These are phyloP conservation scores for Sphagnum fallax DNA, from an alignment of 228 moss, liverwort and hornwort genomes.

Conservation along the genomic window DNA sequence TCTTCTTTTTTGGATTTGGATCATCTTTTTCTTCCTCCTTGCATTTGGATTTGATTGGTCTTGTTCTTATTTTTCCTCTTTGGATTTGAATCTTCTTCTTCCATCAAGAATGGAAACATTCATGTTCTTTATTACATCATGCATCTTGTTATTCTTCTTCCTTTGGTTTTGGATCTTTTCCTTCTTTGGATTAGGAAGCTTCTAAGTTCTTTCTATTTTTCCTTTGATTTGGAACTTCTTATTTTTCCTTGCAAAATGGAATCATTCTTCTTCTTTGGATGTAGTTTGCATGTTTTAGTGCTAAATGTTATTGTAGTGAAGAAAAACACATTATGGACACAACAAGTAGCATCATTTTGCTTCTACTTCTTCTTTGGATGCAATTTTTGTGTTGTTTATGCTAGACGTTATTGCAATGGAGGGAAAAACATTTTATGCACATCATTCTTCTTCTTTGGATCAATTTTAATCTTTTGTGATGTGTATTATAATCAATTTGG, in stretches of 20 bases:
- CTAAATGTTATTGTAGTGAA: neutral
- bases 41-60: too few relatives aligned
- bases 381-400: too few relatives aligned
- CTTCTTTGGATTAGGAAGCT: neutral
- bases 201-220: too few relatives aligned
- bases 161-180: neutral
- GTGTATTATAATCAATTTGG: conserved; percentile 51
- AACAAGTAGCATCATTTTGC: neutral
- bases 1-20: too few relatives aligned
- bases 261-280: too few relatives aligned
- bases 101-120: too few relatives aligned
- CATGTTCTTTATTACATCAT: neutral
- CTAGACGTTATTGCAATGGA: neutral
- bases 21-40: too few relatives aligned
- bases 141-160: neutral
- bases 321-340: neutral
- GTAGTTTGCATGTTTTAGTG: too few relatives aligned
- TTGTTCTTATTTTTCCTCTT: too few relatives aligned
- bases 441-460: neutral
- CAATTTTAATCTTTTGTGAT: conserved; percentile 28
- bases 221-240: too few relatives aligned
- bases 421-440: neutral
- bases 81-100: too few relatives aligned
- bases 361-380: neutral
- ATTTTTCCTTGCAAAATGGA: too few relatives aligned